phyloP scores from a whole-genome alignment of 2,329 filamentous ascomycete genomes.

The Colletotrichum destructivum region DNA sequence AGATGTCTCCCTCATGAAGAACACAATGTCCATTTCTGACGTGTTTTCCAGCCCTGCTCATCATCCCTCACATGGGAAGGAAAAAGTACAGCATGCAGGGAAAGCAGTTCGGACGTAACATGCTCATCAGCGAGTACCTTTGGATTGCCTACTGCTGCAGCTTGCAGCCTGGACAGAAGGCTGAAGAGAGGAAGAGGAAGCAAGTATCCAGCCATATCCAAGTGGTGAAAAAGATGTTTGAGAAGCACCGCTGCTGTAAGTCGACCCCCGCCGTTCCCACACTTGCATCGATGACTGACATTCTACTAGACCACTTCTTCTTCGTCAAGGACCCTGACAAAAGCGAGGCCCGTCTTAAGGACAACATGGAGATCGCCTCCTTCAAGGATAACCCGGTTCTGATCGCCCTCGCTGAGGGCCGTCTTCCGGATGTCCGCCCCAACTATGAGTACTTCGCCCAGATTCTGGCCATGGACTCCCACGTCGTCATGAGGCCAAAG shows the following conservation, averaged over 20 bases:
- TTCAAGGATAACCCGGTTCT: conserved; percentile 78
- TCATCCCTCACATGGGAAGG: conserved; percentile 77
- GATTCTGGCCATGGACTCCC: conserved; percentile 67
- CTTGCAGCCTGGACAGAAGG: conserved; percentile 62
- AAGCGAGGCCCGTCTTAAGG: conserved; percentile 65
- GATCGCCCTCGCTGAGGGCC: conserved; percentile 70
- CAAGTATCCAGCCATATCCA: conserved; percentile 81
- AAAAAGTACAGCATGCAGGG: conserved; percentile 77
- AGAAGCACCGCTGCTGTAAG: conserved; percentile 75
- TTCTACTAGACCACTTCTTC: conserved; percentile 68
- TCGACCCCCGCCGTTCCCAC: conserved; percentile 32
- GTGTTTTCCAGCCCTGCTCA: conserved; percentile 66
- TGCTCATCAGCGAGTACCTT: conserved; percentile 79
- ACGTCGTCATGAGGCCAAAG: conserved; percentile 69
- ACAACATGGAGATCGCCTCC: conserved; percentile 62
- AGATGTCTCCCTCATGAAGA: conserved; percentile 46
- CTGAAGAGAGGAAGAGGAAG: conserved; percentile 69
- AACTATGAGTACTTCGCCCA: conserved; percentile 75
- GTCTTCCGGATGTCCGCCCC: conserved; percentile 70
- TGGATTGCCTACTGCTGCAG: conserved; percentile 67
- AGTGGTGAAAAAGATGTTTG: conserved; percentile 78
- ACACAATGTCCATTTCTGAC: conserved; percentile 15
- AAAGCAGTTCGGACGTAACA: conserved; percentile 77
- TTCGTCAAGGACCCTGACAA: conserved; percentile 69
- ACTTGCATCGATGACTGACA: conserved; percentile 18